These are phyloP conservation scores for Leishmania arabica DNA, from an alignment of 208 protist genomes.

Conservation along the genomic window DNA sequence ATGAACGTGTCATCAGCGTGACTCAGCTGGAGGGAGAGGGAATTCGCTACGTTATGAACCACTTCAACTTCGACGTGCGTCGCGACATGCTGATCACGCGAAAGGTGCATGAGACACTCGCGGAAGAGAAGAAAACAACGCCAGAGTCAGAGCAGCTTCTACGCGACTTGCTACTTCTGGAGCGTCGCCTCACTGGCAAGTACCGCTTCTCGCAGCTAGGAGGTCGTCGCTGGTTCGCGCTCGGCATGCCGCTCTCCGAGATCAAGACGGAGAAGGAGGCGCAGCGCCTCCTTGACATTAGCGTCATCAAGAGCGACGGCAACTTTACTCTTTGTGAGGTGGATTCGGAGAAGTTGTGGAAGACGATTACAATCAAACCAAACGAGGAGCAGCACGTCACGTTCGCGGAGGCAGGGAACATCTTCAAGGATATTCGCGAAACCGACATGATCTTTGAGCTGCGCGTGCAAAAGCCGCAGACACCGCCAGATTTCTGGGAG, in stretches of 20 bases:
- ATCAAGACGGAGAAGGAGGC: slow-evolving; percentile 80
- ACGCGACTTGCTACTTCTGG: slow-evolving; percentile 73
- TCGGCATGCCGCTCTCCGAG: slow-evolving; percentile 75
- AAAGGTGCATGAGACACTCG: slow-evolving; percentile 63
- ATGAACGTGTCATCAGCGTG: slow-evolving; percentile 58
- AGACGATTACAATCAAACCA: slow-evolving; percentile 61
- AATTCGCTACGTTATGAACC: slow-evolving; percentile 83
- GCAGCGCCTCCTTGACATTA: slow-evolving; percentile 69
- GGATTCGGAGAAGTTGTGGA: slow-evolving; percentile 77
- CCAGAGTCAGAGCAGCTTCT: slow-evolving; percentile 80
- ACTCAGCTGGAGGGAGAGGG: slow-evolving; percentile 76
- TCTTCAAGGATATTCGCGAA: slow-evolving; percentile 26
- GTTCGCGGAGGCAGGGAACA: slow-evolving; percentile 58
- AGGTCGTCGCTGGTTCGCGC: slow-evolving; percentile 78
- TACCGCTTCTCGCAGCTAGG: slow-evolving; percentile 74
- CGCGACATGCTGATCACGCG: slow-evolving; percentile 81
- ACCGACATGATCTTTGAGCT: slow-evolving; percentile 54
- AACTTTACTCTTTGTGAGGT: slow-evolving; percentile 55
- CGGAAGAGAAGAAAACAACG: slow-evolving; percentile 49
- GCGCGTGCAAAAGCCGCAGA: slow-evolving; percentile 73
- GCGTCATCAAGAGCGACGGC: slow-evolving; percentile 66
- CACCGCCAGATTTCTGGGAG: slow-evolving; percentile 78
- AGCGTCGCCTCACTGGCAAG: slow-evolving; percentile 79
- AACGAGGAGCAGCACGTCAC: slow-evolving; percentile 47
- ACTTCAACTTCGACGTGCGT: slow-evolving; percentile 92